Evolutionary conservation across 225 moss, liverwort and hornwort genomes (phyloP).

Genomic region (Pseudisothecium myosuroides): DNA sequence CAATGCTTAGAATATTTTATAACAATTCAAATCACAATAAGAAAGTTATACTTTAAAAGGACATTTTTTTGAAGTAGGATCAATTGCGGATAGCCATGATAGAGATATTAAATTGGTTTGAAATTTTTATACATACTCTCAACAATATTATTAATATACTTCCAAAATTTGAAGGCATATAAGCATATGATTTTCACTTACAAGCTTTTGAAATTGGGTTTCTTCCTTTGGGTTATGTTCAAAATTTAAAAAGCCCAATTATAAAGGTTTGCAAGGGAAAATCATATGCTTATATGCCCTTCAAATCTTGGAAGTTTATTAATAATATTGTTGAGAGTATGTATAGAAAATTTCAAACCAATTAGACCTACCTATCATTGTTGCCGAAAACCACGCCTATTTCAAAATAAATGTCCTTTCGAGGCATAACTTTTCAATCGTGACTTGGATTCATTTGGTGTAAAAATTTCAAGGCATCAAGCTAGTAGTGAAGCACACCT

Average conservation of each 20-base stretch:
- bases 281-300: not conserved
- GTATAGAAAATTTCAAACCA: not conserved
- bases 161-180: not conserved
- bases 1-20: no score
- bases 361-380: not conserved
- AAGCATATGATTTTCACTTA: not conserved
- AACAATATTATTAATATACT: no score
- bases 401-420: not conserved
- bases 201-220: not conserved
- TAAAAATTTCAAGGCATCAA: not conserved
- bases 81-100: no score
- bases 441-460: not conserved
- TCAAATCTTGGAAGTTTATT: rapidly evolving
- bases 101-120: no score
- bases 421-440: rapidly evolving
- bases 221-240: not conserved
- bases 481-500: no score
- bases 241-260: not conserved
- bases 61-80: no score
- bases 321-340: not conserved
- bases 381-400: not conserved
- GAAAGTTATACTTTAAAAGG: no score
- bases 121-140: no score
- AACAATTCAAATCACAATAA: no score
- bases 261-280: not conserved